A percentile compares a stretch with the other conserved stretches of the same genome.
phyloP scores from a whole-genome alignment of 192 early-diverging fungal species.

The Linnemannia elongata region DNA sequence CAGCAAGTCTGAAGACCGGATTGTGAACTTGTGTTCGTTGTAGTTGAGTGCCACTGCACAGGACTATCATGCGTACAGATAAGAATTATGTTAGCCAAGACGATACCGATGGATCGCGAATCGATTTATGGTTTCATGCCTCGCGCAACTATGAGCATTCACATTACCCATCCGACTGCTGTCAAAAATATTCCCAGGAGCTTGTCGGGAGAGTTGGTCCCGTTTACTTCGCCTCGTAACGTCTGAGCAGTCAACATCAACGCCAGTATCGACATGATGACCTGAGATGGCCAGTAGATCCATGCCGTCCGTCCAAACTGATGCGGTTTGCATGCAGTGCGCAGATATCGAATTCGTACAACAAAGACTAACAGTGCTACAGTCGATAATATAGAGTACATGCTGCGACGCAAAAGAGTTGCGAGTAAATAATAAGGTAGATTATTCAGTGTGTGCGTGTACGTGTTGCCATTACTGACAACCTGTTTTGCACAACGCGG shows the following conservation, averaged over 20 bases:
- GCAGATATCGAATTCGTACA: constrained; percentile 11
- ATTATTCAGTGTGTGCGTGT: background rate
- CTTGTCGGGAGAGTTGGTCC: background rate
- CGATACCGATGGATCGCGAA: background rate
- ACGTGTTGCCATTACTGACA: background rate
- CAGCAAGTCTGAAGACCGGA: constrained; percentile 44
- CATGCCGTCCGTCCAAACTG: constrained; percentile 31
- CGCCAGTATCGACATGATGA: background rate
- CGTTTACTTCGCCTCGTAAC: background rate
- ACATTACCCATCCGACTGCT: constrained; percentile 27
- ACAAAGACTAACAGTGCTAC: background rate
- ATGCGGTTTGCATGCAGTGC: constrained; percentile 16
- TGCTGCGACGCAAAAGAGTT: background rate
- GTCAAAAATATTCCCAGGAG: constrained; percentile 4
- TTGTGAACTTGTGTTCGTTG: constrained; percentile 43
- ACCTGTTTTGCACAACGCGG: background rate
- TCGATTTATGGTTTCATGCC: background rate
- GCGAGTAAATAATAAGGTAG: background rate
- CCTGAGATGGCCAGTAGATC: constrained; percentile 47
- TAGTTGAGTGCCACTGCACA: constrained; percentile 27
- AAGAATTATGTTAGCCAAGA: background rate
- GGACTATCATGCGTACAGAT: background rate
- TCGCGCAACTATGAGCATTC: background rate
- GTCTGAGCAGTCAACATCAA: constrained; percentile 13
- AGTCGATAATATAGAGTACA: background rate